Percentiles rank a stretch among this genome's conserved stretches.
phyloP scores from a whole-genome alignment of 768 basidiomycete genomes.

The Suillus hirtellus region DNA sequence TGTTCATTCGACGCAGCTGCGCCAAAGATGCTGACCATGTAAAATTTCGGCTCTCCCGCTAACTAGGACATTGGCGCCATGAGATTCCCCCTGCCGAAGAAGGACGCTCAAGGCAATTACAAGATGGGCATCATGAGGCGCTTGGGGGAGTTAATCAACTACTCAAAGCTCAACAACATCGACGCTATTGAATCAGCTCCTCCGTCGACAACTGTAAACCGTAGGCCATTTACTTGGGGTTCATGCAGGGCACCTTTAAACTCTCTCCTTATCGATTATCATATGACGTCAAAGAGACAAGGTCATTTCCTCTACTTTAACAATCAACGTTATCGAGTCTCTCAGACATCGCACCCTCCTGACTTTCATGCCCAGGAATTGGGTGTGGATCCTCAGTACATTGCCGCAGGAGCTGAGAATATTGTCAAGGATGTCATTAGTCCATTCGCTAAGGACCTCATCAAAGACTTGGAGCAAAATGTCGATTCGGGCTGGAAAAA shows the following conservation, averaged over 20 bases:
- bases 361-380: background rate
- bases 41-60: background rate
- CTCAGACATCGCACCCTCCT: background rate
- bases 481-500: constrained; percentile 21
- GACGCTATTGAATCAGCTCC: too few species aligned
- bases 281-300: background rate
- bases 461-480: constrained; percentile 23
- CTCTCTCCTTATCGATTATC: background rate
- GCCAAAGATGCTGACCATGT: background rate
- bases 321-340: background rate
- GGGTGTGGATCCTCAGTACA: constrained; percentile 11
- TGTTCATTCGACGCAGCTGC: background rate
- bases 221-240: too few species aligned
- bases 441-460: constrained; percentile 19
- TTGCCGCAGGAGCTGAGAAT: constrained; percentile 20
- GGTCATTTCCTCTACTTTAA: constrained; percentile 28
- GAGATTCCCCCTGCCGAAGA: constrained; percentile 34
- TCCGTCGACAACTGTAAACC: too few species aligned
- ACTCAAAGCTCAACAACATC: constrained; percentile 18
- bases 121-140: constrained; percentile 28
- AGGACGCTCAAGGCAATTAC: constrained; percentile 7
- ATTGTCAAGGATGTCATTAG: constrained; percentile 20
- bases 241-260: background rate
- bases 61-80: constrained; percentile 42
- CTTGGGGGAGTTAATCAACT: constrained; percentile 25